Evolutionary conservation across 2,329 filamentous ascomycete genomes (phyloP).

Genomic region (Emydomyces testavorans): DNA sequence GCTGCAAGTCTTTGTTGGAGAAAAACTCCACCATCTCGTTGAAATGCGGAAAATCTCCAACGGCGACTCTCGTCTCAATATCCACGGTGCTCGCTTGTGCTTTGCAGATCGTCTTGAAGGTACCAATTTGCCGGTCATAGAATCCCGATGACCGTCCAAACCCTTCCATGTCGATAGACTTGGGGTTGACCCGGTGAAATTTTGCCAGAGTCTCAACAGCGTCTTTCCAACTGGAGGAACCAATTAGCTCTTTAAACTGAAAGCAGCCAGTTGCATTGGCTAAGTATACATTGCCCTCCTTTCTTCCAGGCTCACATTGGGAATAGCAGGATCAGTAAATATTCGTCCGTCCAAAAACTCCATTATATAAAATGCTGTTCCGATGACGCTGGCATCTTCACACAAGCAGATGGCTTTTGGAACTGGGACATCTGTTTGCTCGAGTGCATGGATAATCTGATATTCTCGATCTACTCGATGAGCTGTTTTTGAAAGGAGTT

Average conservation of each 20-base stretch:
- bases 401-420: slow-evolving; percentile 76
- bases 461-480: slow-evolving; percentile 96
- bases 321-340: slow-evolving; percentile 77
- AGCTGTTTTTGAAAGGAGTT: slow-evolving; percentile 81
- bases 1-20: slow-evolving; percentile 54
- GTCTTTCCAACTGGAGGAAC: slow-evolving; percentile 56
- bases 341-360: slow-evolving; percentile 87
- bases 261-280: neutral
- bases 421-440: slow-evolving; percentile 69
- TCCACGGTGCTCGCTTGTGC: slow-evolving; percentile 67
- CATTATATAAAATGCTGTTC: slow-evolving; percentile 96
- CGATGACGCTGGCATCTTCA: slow-evolving; percentile 66
- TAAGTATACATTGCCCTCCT: slow-evolving; percentile 54
- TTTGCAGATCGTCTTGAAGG: slow-evolving; percentile 65
- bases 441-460: slow-evolving; percentile 74
- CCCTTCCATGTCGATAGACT: slow-evolving; percentile 52
- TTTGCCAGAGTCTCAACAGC: slow-evolving; percentile 73
- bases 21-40: slow-evolving; percentile 72
- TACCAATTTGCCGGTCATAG: slow-evolving; percentile 74
- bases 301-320: slow-evolving; percentile 55
- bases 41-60: slow-evolving; percentile 76
- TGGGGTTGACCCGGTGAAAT: slow-evolving; percentile 64
- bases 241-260: neutral
- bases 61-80: slow-evolving; percentile 60
- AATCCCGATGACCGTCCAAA: slow-evolving; percentile 69